A percentile compares a stretch with the other conserved stretches of the same genome.
Evolutionary conservation across 2,329 filamentous ascomycete species (phyloP).

Genomic region (Sporothrix dimorphospora): DNA sequence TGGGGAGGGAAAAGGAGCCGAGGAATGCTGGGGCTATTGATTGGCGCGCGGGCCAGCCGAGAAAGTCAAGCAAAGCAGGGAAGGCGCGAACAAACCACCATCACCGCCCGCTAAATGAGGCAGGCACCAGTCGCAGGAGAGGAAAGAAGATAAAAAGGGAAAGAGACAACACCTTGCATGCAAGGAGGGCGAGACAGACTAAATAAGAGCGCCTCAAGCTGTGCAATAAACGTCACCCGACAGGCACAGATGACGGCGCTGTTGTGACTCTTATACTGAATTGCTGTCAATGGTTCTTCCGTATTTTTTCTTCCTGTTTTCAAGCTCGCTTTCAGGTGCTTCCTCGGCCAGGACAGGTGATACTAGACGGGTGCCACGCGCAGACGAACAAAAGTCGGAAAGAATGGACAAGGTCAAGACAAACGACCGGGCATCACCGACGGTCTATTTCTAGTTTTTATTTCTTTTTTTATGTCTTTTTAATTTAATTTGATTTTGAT

Average conservation of each 20-base stretch:
- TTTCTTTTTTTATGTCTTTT: neutral
- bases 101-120: neutral
- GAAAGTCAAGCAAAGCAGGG: neutral
- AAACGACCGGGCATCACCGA: constrained; percentile 5
- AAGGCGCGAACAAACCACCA: constrained; percentile 2
- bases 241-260: neutral
- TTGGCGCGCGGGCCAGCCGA: constrained; percentile 10
- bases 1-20: constrained; percentile 14
- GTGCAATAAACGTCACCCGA: neutral
- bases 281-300: neutral
- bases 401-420: neutral
- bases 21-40: constrained; percentile 23
- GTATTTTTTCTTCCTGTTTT: neutral
- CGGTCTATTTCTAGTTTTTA: neutral
- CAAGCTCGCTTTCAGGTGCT: constrained; percentile 18
- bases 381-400: constrained; percentile 22
- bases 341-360: constrained; percentile 22
- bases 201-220: neutral
- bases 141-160: neutral
- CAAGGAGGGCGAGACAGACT: constrained; percentile 3
- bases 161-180: neutral
- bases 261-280: neutral
- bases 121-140: neutral
- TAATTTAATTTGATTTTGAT: neutral
- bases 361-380: neutral